Evolutionary conservation across 2,329 filamentous ascomycete species (phyloP).

Genomic region (Ophidiomyces ophidiicola): DNA sequence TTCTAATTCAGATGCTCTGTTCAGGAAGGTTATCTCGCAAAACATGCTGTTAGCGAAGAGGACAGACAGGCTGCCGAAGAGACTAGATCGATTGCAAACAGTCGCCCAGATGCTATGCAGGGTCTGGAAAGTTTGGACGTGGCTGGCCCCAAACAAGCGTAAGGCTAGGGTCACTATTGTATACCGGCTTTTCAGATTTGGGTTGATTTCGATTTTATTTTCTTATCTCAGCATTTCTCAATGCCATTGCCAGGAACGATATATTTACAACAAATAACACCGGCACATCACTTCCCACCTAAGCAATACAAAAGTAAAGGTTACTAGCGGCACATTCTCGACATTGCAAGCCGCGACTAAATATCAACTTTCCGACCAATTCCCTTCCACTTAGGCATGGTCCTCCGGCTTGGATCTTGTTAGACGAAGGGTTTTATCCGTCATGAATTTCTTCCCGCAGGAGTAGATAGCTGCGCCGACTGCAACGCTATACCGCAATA

Average conservation of each 20-base stretch:
- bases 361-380: neutral
- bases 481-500: conserved; percentile 41
- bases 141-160: conserved; percentile 75
- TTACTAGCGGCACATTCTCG: neutral
- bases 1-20: conserved; percentile 10
- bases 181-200: conserved; percentile 1
- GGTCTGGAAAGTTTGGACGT: conserved; percentile 86
- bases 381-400: conserved; percentile 16
- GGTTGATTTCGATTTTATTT: conserved; percentile 1
- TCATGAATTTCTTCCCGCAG: conserved; percentile 63
- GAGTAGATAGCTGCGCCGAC: conserved; percentile 74
- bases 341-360: conserved; percentile 3
- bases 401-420: conserved; percentile 50
- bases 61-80: conserved; percentile 52
- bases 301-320: conserved; percentile 13
- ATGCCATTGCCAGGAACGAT: conserved; percentile 6
- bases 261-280: conserved; percentile 11
- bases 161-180: conserved; percentile 22
- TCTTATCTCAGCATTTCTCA: neutral
- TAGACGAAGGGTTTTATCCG: conserved; percentile 88
- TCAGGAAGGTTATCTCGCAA: conserved; percentile 85
- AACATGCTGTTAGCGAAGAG: conserved; percentile 74
- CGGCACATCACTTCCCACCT: neutral
- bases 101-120: conserved; percentile 76
- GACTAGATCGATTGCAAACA: conserved; percentile 40